Conservation (phyloP, 2,329 filamentous ascomycete genomes). For the Sclerotinia nivalis region DNA sequence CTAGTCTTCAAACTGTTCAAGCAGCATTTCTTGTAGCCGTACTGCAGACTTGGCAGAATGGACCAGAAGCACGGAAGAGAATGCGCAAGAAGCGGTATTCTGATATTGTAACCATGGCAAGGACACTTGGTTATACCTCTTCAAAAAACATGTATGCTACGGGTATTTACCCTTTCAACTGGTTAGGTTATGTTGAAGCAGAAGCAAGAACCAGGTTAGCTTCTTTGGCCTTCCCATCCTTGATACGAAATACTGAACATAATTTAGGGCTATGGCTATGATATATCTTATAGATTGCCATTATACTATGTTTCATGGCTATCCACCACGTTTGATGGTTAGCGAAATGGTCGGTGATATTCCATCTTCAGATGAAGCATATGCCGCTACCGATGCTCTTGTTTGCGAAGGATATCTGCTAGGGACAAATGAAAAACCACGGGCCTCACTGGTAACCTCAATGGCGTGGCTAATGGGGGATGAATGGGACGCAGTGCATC, state of each 20-base stretch:
- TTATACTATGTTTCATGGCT: background rate
- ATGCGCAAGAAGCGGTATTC: constrained; percentile 15
- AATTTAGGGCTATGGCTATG: background rate
- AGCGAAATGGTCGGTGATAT: constrained; percentile 14
- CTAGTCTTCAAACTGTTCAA: constrained; percentile 17
- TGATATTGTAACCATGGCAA: constrained; percentile 4
- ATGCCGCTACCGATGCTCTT: constrained; percentile 5
- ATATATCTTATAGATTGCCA: constrained; percentile 11
- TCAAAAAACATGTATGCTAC: constrained; percentile 9
- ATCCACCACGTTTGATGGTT: constrained; percentile 2
- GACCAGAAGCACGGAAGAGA: background rate
- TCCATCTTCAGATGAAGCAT: constrained; percentile 15
- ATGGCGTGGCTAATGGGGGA: constrained; percentile 1
- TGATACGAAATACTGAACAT: background rate
- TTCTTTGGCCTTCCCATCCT: background rate
- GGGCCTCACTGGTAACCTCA: background rate
- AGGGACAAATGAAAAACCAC: background rate
- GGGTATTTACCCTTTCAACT: background rate
- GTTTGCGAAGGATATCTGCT: constrained; percentile 12
- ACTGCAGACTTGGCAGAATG: constrained; percentile 18
- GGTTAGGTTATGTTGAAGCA: constrained; percentile 6
- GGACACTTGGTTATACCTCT: background rate
- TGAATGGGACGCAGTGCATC: constrained; percentile 3
- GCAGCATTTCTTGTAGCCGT: constrained; percentile 18
- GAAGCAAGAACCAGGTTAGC: constrained; percentile 13